Base-by-base conservation (phyloP, 2,329 filamentous ascomycete species). In the Epichloe bromicola region DNA sequence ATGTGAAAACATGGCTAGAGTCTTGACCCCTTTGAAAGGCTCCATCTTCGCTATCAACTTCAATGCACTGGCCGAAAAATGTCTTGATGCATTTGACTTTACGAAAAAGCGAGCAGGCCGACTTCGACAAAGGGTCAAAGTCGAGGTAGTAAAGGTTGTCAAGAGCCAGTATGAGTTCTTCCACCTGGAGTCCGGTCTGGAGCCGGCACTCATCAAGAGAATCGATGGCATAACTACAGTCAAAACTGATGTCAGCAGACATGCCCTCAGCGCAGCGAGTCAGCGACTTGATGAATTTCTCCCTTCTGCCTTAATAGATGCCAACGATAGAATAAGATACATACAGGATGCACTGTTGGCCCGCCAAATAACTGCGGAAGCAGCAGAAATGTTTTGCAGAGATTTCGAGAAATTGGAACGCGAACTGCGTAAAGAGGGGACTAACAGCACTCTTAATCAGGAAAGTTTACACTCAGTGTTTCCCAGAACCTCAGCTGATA, bases 221-320 rank as follows among this genome's bases (percentile, higher is more conserved):
- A 69, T 61, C 68, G 37, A 46, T 14, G 44, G 46, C 11, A 19
- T 23, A 17, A 38, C 20, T 30, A 58, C 8, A 58, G 64, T 39
- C 63, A 67, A 41, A 63, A 69, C 33, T 61, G 73, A 46, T 65
- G n/a, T 86, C 4, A 71, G 74, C 42, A 74, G 51, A 43, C 54
- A 74, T 12, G 74, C 52, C 0, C 72, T 97, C n/a, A 69, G 76
- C 1, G 69, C 74, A 47, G 82, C 84, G 2, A 87, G 87, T 59
- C 86, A 90, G 59, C 78, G 76, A 40, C 74, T 98, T 6, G 93
- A 98, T 61, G 83, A 88, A 54, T 98, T 97, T 68, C 72, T 98
- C 23, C 90, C 93, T 0, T 94, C 88, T 1, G 93, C 91, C 3
- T 75, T 95, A 33, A 91, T 96, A 74, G 93, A 98, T 63, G 90